Percentiles rank a stretch among this genome's conserved stretches.
These are phyloP conservation scores for Wickerhamomyces rabaulensis DNA, from an alignment of 805 yeast genomes.

Conservation along the genomic window DNA sequence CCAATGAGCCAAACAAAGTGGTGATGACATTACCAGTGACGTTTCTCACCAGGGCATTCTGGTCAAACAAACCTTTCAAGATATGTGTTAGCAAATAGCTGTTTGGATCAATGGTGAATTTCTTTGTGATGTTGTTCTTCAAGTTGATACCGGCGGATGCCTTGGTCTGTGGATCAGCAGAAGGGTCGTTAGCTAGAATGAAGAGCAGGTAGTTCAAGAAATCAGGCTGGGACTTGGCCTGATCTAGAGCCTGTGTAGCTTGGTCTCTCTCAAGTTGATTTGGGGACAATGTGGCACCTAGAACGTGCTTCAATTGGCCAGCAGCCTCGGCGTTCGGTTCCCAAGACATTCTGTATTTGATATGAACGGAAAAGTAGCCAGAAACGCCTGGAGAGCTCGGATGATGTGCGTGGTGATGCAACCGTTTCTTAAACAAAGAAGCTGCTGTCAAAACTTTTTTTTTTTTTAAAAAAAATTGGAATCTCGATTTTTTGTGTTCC, in stretches of 20 bases:
- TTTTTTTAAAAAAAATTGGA: not conserved
- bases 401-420: not conserved
- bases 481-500: not conserved
- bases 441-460: not conserved
- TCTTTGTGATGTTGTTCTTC: slow-evolving; percentile 63
- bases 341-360: slow-evolving; percentile 48
- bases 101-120: slow-evolving; percentile 27
- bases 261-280: slow-evolving; percentile 46
- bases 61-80: slow-evolving; percentile 45
- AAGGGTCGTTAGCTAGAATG: slow-evolving; percentile 53
- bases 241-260: slow-evolving; percentile 70
- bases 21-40: slow-evolving; percentile 91
- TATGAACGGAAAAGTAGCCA: not conserved
- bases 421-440: not conserved
- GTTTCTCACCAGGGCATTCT: slow-evolving; percentile 63
- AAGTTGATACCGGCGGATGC: slow-evolving; percentile 87
- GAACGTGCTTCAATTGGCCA: slow-evolving; percentile 58
- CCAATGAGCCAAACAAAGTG: slow-evolving; percentile 64
- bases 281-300: slow-evolving; percentile 68
- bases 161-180: slow-evolving; percentile 50
- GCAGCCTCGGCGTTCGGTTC: slow-evolving; percentile 57
- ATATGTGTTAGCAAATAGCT: slow-evolving; percentile 31
- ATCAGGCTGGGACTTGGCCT: slow-evolving; percentile 69
- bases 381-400: not conserved
- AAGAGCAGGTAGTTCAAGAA: slow-evolving; percentile 75